Conservation (phyloP, 2,329 filamentous ascomycete species). For the Aspergillus transmontanensis region DNA sequence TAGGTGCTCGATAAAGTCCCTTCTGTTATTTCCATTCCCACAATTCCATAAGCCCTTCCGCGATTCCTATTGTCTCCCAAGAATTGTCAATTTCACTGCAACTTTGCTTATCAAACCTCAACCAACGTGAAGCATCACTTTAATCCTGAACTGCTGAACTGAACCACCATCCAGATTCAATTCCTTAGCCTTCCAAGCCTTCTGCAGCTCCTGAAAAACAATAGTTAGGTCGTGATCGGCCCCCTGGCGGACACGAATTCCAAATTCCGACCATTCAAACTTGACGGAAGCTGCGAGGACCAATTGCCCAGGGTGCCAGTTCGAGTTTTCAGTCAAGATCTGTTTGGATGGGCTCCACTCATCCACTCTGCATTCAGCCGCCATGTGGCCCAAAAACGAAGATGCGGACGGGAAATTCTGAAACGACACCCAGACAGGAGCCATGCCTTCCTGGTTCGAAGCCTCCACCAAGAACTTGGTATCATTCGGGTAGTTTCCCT, state of each 20-base stretch:
- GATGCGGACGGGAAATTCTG: conserved; percentile 15
- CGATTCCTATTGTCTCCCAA: background rate
- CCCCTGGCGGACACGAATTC: conserved; percentile 22
- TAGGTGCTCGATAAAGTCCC: background rate
- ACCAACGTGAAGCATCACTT: conserved; percentile 21
- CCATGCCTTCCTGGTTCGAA: conserved; percentile 14
- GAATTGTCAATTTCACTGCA: background rate
- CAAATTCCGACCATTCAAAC: conserved; percentile 23
- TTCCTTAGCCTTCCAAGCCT: conserved; percentile 17
- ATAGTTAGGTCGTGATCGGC: conserved; percentile 19
- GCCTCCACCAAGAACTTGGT: conserved; percentile 22
- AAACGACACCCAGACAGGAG: conserved; percentile 22
- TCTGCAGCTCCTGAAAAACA: conserved; percentile 16
- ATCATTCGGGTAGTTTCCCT: background rate
- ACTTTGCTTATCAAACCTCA: background rate
- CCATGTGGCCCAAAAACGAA: conserved; percentile 21
- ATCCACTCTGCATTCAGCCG: conserved; percentile 13
- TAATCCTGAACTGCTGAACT: conserved; percentile 15
- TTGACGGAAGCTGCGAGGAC: conserved; percentile 23
- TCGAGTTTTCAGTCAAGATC: conserved; percentile 8
- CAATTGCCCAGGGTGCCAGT: background rate
- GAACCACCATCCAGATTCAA: background rate
- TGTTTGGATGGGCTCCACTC: conserved; percentile 17
- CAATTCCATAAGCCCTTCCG: background rate
- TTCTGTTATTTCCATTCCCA: background rate